Evolutionary conservation across 2,329 filamentous ascomycete genomes (phyloP).

Genomic region (Passalora sequoiae): DNA sequence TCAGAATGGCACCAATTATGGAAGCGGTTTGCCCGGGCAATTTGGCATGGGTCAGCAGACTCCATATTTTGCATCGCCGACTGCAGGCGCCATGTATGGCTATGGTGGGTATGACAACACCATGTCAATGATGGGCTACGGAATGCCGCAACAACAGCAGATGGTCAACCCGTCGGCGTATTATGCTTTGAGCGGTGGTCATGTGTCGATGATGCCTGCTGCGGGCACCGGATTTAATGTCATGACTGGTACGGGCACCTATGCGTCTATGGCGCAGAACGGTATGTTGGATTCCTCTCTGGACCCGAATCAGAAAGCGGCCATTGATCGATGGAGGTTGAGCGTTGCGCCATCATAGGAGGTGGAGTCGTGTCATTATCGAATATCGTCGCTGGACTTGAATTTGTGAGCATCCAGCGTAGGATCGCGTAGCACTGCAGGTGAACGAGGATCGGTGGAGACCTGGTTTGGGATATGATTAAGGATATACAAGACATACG

Average conservation of each 20-base stretch:
- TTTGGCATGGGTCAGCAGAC: constrained; percentile 15
- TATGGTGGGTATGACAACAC: constrained; percentile 15
- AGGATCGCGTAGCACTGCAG: no score
- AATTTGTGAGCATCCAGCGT: no score
- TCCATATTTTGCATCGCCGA: constrained; percentile 27
- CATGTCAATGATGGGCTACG: constrained; percentile 9
- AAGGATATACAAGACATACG: no score
- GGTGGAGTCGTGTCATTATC: no score
- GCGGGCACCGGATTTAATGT: constrained; percentile 1
- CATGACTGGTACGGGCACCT: constrained; percentile 7
- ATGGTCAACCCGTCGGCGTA: constrained; percentile 18
- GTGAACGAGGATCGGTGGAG: no score
- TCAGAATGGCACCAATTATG: constrained; percentile 13
- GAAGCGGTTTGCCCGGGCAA: constrained; percentile 11
- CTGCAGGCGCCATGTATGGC: no score
- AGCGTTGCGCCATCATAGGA: constrained; percentile 27
- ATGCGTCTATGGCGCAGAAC: constrained; percentile 9
- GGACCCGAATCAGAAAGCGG: constrained; percentile 49
- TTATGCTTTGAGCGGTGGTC: constrained; percentile 13
- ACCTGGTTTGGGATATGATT: no score
- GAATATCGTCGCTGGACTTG: no score
- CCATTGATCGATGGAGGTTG: constrained; percentile 58
- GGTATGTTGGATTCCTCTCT: constrained; percentile 33
- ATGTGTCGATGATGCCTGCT: constrained; percentile 7
- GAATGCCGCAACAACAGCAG: constrained; percentile 11